Percentiles rank a stretch among this genome's conserved stretches.
phyloP scores from a whole-genome alignment of 345 rosid genomes.

The Eucalyptus tenuipes region DNA sequence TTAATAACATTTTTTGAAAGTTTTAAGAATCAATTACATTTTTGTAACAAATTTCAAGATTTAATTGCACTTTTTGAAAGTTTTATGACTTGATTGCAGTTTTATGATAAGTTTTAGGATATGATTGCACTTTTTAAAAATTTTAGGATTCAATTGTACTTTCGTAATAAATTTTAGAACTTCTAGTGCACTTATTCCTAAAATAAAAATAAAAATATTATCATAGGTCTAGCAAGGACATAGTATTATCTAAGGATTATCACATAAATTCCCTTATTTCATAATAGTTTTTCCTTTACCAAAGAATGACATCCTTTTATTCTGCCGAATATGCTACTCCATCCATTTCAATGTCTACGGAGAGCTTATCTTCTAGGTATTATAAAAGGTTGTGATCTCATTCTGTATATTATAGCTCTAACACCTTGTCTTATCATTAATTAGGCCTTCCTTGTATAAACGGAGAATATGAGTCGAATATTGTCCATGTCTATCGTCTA shows the following conservation, averaged over 20 bases:
- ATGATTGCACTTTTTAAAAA: no score
- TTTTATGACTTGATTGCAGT: no score
- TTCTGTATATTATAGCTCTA: not conserved
- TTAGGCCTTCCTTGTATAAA: not conserved
- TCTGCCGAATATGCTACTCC: not conserved
- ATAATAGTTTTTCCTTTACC: not conserved
- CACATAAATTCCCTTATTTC: not conserved
- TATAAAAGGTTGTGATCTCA: not conserved
- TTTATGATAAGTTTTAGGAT: no score
- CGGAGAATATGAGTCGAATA: not conserved
- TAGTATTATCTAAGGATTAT: not conserved
- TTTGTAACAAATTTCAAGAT: no score
- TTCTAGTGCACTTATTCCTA: no score
- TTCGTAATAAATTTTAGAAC: no score
- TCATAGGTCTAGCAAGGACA: not conserved
- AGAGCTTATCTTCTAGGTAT: not conserved
- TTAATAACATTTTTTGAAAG: no score
- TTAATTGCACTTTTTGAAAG: no score
- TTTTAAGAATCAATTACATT: no score
- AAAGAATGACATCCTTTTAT: not conserved
- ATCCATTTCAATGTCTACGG: not conserved
- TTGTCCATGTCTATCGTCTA: not conserved
- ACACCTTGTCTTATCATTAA: not conserved
- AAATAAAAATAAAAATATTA: not conserved
- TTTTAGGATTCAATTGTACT: no score